phyloP scores from a whole-genome alignment of 371 early-diverging fungal species.

The Dinochytrium kinnereticum region DNA sequence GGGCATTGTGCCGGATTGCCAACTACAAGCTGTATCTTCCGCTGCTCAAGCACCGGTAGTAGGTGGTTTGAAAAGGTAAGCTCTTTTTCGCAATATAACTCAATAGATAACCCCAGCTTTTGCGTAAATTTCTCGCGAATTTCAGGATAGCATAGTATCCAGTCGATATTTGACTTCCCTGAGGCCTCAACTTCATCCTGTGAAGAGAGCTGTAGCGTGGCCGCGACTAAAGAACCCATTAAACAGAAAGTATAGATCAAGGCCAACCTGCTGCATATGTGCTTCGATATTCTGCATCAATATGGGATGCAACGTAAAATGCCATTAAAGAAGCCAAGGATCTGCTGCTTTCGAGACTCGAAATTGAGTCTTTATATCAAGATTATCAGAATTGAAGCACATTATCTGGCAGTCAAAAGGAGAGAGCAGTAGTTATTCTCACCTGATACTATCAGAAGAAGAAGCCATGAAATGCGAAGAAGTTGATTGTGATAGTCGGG shows the following conservation, averaged over 20 bases:
- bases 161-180: neutral
- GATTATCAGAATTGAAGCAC: too few species aligned
- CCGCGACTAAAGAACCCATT: neutral
- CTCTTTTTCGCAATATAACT: neutral
- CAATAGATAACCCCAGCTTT: neutral
- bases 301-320: neutral
- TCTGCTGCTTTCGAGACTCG: too few species aligned
- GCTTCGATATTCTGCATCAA: neutral
- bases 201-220: neutral
- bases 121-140: neutral
- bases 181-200: neutral
- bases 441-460: too few species aligned
- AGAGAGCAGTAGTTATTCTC: too few species aligned
- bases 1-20: neutral
- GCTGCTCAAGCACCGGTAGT: neutral
- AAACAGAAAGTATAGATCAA: neutral
- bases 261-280: neutral
- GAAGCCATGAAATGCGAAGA: too few species aligned
- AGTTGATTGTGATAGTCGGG: too few species aligned
- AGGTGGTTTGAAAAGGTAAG: neutral
- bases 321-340: too few species aligned
- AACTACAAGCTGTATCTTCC: neutral
- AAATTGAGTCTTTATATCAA: too few species aligned
- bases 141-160: neutral
- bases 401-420: too few species aligned